Base-by-base conservation (phyloP, 2,329 filamentous ascomycete genomes). In the Verticillium longisporum region DNA sequence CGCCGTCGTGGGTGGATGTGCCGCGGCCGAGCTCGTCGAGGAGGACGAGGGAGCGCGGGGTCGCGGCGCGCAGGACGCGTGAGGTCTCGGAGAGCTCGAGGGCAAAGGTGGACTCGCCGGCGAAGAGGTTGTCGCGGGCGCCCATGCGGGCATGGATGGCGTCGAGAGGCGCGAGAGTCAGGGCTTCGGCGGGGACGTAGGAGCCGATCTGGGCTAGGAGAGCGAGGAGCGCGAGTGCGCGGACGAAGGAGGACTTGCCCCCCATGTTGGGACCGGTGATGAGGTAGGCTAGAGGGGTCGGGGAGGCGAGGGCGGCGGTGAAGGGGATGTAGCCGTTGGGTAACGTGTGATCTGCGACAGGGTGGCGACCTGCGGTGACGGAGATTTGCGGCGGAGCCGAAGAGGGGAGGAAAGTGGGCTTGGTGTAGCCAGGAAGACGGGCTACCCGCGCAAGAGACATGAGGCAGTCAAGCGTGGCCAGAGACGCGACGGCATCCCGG, bases 261-360 rank as follows among this genome's bases (percentile, higher is more conserved):
- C 95, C 95, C 95, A 99, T 99, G 77, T 99, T 99, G 34, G 95
- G 95, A 0, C 95, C 95, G 0, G 95, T 99, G 68, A 99, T 88
- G 61, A 98, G 88, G 67, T 97, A 85, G 2, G 92, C 91, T 6
- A 90, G 83, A 0, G 86, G 84, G 0, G 80, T 72, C 1, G 86
- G 82, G 3, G 86, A 83, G n/a, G 85, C 82, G 56, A 98, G 84
- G 2, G 84, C 77, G 11, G 92, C 89, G 68, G 89, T 86, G 75
- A 99, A 99, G 56, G 95, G 94, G 61, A 99, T 96, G 75, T 98
- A 99, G 58, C 86, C 83, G 66, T 90, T 86, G 4, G 94, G 83
- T 6, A 98, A 83, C 11, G 94, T 86, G 70, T 96, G 92, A 73
- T 99, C 95, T 55, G 97, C 93, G 83, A 99, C 97, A 45, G 95